phyloP scores from a whole-genome alignment of 202 grass and related monocot species.

The Elaeis oleifera region DNA sequence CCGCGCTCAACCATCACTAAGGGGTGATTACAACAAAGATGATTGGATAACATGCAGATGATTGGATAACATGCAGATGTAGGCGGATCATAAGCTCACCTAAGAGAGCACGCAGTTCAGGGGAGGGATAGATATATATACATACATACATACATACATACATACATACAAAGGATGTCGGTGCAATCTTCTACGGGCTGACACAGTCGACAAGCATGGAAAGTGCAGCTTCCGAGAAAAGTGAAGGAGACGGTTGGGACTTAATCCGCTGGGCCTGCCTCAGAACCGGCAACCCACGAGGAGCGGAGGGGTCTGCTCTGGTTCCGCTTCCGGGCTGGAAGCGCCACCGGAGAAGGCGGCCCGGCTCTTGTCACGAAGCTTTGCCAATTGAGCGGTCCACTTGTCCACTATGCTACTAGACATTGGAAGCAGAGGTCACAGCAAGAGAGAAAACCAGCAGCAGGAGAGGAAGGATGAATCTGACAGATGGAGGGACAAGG shows the following conservation, averaged over 20 bases:
- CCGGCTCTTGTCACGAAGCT: constrained; percentile 7
- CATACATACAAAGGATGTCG: too few relatives aligned
- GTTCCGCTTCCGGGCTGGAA: not conserved
- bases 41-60: too few relatives aligned
- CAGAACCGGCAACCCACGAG: not conserved
- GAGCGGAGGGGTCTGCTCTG: not conserved
- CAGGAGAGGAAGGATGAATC: too few relatives aligned
- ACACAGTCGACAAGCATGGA: constrained; percentile 2
- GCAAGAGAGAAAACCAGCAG: too few relatives aligned
- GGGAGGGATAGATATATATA: too few relatives aligned
- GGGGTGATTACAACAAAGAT: too few relatives aligned
- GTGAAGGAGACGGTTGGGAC: not conserved
- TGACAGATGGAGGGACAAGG: too few relatives aligned
- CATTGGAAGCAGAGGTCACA: not conserved
- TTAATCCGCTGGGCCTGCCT: not conserved
- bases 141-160: too few relatives aligned
- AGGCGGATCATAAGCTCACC: too few relatives aligned
- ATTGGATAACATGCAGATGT: too few relatives aligned
- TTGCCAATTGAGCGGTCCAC: constrained; percentile 11
- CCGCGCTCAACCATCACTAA: too few relatives aligned
- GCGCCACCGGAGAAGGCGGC: not conserved
- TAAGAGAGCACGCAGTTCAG: too few relatives aligned
- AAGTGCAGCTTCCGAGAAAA: not conserved
- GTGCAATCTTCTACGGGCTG: not conserved
- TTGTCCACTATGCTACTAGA: not conserved